These are phyloP conservation scores for Mycena capillaripes DNA, from an alignment of 768 basidiomycete genomes.

Conservation along the genomic window DNA sequence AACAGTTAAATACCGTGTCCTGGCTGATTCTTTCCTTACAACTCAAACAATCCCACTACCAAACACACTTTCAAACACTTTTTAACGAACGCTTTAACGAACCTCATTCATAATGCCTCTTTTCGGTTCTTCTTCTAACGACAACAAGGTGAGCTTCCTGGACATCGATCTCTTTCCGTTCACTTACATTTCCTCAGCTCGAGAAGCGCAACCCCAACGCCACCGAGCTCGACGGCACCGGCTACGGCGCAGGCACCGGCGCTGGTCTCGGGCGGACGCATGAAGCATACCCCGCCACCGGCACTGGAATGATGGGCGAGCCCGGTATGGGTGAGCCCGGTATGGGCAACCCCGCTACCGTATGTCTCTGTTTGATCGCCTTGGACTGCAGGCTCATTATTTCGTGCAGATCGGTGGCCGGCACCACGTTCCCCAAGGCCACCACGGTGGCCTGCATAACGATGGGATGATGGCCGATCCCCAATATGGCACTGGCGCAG, in stretches of 20 bases:
- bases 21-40: not conserved
- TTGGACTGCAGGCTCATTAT: not conserved
- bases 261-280: not conserved
- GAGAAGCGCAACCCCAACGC: constrained; percentile 3
- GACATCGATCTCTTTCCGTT: too few relatives aligned
- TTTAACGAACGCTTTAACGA: not conserved
- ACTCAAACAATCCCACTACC: not conserved
- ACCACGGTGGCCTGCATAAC: constrained; percentile 1
- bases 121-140: constrained; percentile 18
- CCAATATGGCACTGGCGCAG: constrained; percentile 7
- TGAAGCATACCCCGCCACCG: not conserved
- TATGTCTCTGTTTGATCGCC: not conserved
- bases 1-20: constrained; percentile 11
- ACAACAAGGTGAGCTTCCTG: constrained; percentile 10
- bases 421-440: constrained; percentile 2
- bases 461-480: constrained; percentile 15
- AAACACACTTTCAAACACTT: not conserved
- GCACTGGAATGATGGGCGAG: not conserved
- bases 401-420: not conserved
- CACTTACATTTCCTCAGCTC: constrained; percentile 12
- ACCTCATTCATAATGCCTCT: constrained; percentile 21
- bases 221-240: not conserved
- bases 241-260: not conserved
- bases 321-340: too few relatives aligned
- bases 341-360: constrained; percentile 5